phyloP scores from a whole-genome alignment of 345 rosid genomes.

The Eutrema heterophyllum region DNA sequence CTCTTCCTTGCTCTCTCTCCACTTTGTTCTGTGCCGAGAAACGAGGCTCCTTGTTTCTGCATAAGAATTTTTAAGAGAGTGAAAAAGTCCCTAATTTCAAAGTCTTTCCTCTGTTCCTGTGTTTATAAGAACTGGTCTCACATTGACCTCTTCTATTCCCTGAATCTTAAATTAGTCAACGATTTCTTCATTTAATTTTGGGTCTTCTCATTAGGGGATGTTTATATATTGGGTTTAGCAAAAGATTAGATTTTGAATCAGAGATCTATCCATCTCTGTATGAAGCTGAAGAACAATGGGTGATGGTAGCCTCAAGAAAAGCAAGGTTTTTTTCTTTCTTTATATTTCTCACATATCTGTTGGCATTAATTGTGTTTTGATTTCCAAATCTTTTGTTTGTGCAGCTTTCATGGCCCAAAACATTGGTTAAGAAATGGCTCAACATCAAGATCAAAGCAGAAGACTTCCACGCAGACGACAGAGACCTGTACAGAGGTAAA shows the following conservation, averaged over 20 bases:
- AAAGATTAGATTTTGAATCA: not conserved
- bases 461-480: slow-evolving; percentile 61
- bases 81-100: not conserved
- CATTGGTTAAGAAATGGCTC: slow-evolving; percentile 94
- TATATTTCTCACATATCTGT: not conserved
- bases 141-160: slow-evolving; percentile 56
- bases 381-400: not conserved
- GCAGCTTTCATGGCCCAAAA: slow-evolving; percentile 96
- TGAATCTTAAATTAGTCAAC: slow-evolving; percentile 45
- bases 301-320: slow-evolving; percentile 71
- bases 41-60: slow-evolving; percentile 23
- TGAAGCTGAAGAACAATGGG: slow-evolving; percentile 75
- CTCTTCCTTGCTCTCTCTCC: slow-evolving; percentile 3
- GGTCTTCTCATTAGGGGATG: not conserved
- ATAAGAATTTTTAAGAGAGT: not conserved
- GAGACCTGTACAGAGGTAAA: slow-evolving; percentile 6
- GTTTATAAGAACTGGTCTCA: slow-evolving; percentile 16
- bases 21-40: slow-evolving; percentile 15
- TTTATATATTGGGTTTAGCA: not conserved
- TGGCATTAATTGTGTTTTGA: not conserved
- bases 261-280: slow-evolving; percentile 24
- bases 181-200: slow-evolving; percentile 6
- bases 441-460: slow-evolving; percentile 76
- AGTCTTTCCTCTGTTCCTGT: not conserved
- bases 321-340: slow-evolving; percentile 49